Base-by-base conservation (phyloP, 176 grass and related monocot genomes). In the Avena atlantica region DNA sequence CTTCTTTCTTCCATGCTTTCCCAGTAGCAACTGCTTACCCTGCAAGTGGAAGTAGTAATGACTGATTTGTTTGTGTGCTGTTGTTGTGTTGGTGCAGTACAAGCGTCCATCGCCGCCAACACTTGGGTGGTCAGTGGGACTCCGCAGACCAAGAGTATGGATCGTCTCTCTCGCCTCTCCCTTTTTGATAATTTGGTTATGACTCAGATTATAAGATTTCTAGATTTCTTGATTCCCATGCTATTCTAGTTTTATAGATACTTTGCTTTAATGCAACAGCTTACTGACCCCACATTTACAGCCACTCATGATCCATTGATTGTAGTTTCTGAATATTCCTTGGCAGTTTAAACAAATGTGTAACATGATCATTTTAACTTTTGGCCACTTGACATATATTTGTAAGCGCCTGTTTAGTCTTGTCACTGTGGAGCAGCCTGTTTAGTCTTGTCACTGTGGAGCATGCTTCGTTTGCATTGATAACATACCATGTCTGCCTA, bases 111-210 rank as follows among this genome's bases (percentile, higher is more conserved):
- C 64, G 92, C 91, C 10, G 97, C 97, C 45, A 99, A 99, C 87
- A 99, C 97, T 86, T 99, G 97, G 94, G 97, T 99, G 34, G 90
- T 99, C 75, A 96, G 92, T 79, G 97, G 97, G 34, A 85, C 97
- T 87, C 94, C 97, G 12, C 97, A 96, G 83, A 99, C 92, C 12
- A 99, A 91, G 89, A 96, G 94, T 99, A 99, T 73, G 86, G 17
- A 21, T 70, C 69, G 9, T 47, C 61, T n/a, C 48, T 47, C 61
- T 36, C 53, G 31, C 49, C 71, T 13, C 19, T n/a, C 4, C 4
- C 9, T 12, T 12, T 44, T 74, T 12, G 6, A 5, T 34, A 3
- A 70, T 0, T 4, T 86, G 1, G 16, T 81, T 40, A 47, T 9
- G 11, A 13, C 50, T 13, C 76, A 36, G 51, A 31, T 2, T 66